Conservation (phyloP, 345 rosid genomes). For the Hibiscus tridactylites region DNA sequence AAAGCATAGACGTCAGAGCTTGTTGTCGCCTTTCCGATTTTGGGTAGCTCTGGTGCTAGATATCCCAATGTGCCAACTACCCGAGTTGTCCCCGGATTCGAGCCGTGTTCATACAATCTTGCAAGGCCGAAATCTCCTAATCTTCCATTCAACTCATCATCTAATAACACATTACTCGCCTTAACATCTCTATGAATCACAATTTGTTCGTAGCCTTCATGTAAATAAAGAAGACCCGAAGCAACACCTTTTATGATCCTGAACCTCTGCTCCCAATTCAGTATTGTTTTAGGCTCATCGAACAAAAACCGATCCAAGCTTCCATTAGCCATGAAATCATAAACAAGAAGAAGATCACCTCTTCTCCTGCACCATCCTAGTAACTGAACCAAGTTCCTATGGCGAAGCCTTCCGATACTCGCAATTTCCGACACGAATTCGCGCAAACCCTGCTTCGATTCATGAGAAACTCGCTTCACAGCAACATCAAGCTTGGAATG, state of each 20-base stretch:
- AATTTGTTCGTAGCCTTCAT: slow-evolving; percentile 80
- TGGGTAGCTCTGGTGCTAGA: slow-evolving; percentile 77
- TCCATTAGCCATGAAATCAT: slow-evolving; percentile 88
- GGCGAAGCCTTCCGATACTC: slow-evolving; percentile 87
- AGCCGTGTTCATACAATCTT: slow-evolving; percentile 67
- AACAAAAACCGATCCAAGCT: slow-evolving; percentile 76
- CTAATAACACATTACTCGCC: slow-evolving; percentile 78
- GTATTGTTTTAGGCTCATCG: slow-evolving; percentile 39
- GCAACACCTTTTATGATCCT: slow-evolving; percentile 65
- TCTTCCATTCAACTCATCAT: slow-evolving; percentile 64
- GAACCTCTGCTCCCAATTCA: slow-evolving; percentile 74
- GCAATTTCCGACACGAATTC: slow-evolving; percentile 83
- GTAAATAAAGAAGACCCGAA: slow-evolving; percentile 71
- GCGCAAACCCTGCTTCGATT: slow-evolving; percentile 77
- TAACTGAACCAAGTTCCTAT: slow-evolving; percentile 73
- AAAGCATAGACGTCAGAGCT: slow-evolving; percentile 85
- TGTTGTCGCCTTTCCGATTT: slow-evolving; percentile 68
- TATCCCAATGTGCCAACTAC: slow-evolving; percentile 92
- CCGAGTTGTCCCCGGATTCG: slow-evolving; percentile 71
- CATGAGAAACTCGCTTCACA: slow-evolving; percentile 67
- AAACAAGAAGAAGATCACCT: slow-evolving; percentile 69
- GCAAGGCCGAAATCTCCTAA: slow-evolving; percentile 94
- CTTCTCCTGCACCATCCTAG: slow-evolving; percentile 73
- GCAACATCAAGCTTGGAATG: slow-evolving; percentile 49
- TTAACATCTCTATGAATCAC: slow-evolving; percentile 88